Evolutionary conservation across 805 yeast genomes (phyloP).

Genomic region (Isabelozyma pseudorhagii): DNA sequence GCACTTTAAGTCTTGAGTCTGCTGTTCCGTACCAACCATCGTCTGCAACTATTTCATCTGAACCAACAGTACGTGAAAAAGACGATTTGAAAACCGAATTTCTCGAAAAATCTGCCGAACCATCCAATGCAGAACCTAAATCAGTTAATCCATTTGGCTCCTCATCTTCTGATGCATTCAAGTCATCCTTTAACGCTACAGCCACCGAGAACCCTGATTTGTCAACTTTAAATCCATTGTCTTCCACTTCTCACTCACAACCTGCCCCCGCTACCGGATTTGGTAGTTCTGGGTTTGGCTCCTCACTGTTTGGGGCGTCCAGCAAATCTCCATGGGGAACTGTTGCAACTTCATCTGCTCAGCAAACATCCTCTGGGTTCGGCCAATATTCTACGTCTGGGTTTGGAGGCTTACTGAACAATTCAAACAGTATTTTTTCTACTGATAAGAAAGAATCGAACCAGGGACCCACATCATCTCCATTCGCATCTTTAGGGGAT

Average conservation of each 20-base stretch:
- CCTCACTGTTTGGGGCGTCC: constrained; percentile 7
- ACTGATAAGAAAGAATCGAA: background rate
- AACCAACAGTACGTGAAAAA: background rate
- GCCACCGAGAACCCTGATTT: background rate
- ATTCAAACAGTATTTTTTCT: constrained; percentile 2
- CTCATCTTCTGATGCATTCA: constrained; percentile 1
- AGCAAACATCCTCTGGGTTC: constrained; percentile 6
- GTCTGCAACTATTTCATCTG: background rate
- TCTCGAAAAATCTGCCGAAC: too few species aligned
- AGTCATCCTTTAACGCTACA: background rate
- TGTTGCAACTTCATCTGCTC: constrained; percentile 8
- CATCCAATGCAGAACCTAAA: background rate
- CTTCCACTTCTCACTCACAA: background rate
- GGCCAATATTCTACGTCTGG: constrained; percentile 5
- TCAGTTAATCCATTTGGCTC: constrained; percentile 5
- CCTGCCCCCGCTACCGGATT: constrained; percentile 2
- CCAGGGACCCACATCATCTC: constrained; percentile 1
- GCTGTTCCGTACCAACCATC: background rate
- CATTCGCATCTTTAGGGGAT: background rate
- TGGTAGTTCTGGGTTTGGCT: constrained; percentile 2
- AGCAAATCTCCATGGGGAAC: constrained; percentile 3
- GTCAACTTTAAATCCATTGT: background rate
- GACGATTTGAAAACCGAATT: too few species aligned
- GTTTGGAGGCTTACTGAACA: constrained; percentile 8
- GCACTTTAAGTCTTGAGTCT: constrained; percentile 8